Percentiles rank a stretch among this genome's conserved stretches.
These are phyloP conservation scores for Linum trigynum DNA, from an alignment of 345 rosid genomes.

Conservation along the genomic window DNA sequence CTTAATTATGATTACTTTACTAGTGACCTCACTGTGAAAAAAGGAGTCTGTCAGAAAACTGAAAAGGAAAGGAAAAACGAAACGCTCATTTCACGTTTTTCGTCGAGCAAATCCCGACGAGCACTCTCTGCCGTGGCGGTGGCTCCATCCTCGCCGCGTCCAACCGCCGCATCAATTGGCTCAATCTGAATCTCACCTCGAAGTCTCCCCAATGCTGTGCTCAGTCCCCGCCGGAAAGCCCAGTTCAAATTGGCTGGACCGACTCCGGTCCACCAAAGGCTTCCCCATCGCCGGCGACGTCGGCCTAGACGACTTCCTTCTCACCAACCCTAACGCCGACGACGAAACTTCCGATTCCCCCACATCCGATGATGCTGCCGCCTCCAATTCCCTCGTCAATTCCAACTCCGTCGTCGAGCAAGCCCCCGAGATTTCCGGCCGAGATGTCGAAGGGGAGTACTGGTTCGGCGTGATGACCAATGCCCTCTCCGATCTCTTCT, in stretches of 20 bases:
- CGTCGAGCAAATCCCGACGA: too few species aligned
- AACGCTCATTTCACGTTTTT: too few species aligned
- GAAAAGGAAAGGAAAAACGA: too few species aligned
- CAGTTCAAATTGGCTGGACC: constrained; percentile 71
- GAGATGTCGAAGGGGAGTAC: constrained; percentile 17
- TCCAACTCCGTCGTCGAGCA: constrained; percentile 9
- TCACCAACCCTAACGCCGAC: constrained; percentile 16
- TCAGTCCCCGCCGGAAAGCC: constrained; percentile 48
- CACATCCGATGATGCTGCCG: constrained; percentile 27
- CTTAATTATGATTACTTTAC: too few species aligned
- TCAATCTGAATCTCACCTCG: background rate
- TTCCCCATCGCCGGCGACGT: constrained; percentile 44
- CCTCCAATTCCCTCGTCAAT: constrained; percentile 28
- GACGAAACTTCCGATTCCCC: constrained; percentile 15
- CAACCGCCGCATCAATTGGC: background rate
- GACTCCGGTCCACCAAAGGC: constrained; percentile 79
- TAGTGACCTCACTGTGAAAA: too few species aligned
- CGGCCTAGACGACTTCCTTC: constrained; percentile 54
- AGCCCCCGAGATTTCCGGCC: constrained; percentile 14
- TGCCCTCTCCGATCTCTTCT: constrained; percentile 79
- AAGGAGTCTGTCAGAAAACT: too few species aligned
- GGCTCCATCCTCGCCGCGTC: background rate
- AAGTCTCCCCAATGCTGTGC: constrained; percentile 41
- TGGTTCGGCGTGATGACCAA: constrained; percentile 58
- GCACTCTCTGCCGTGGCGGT: background rate